These are phyloP conservation scores for Zygnema circumcarinatum DNA, from an alignment of 139 green algal genomes.

Conservation along the genomic window DNA sequence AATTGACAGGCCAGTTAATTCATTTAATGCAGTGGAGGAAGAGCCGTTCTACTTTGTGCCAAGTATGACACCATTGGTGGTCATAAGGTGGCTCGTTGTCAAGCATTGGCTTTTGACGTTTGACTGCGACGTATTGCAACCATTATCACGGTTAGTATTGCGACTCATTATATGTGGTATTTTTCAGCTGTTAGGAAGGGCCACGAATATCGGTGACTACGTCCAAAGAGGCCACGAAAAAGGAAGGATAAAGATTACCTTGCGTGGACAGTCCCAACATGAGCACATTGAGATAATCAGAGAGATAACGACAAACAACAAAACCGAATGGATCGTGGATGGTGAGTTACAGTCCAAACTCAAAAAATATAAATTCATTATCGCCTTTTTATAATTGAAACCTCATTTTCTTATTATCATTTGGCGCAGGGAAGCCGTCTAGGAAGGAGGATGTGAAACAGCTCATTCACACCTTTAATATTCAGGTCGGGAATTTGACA, in stretches of 20 bases:
- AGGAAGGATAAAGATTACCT: slow-evolving; percentile 76
- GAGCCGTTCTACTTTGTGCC: no score
- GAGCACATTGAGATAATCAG: slow-evolving; percentile 51
- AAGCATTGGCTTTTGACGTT: no score
- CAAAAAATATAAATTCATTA: no score
- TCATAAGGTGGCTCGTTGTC: no score
- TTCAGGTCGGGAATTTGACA: slow-evolving; percentile 98
- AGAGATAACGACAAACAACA: slow-evolving; percentile 63
- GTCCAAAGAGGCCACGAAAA: slow-evolving; percentile 71
- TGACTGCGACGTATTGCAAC: no score
- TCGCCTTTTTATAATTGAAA: neutral
- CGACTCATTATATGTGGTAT: no score
- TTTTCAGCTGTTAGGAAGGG: slow-evolving; percentile 81
- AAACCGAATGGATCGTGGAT: slow-evolving; percentile 68
- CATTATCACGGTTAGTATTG: no score
- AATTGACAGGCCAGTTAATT: neutral
- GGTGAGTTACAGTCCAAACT: slow-evolving; percentile 21
- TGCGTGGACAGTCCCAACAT: slow-evolving; percentile 63
- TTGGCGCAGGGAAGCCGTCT: neutral
- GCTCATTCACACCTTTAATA: slow-evolving; percentile 67
- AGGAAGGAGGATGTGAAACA: slow-evolving; percentile 10
- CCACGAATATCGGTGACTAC: slow-evolving; percentile 71
- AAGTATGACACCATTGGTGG: no score
- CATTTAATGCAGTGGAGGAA: neutral
- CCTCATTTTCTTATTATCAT: neutral